Percentiles rank a stretch among this genome's conserved stretches.
These are phyloP conservation scores for Waltiozyma sp. DNA, from an alignment of 1,139 yeast genomes.

Conservation along the genomic window DNA sequence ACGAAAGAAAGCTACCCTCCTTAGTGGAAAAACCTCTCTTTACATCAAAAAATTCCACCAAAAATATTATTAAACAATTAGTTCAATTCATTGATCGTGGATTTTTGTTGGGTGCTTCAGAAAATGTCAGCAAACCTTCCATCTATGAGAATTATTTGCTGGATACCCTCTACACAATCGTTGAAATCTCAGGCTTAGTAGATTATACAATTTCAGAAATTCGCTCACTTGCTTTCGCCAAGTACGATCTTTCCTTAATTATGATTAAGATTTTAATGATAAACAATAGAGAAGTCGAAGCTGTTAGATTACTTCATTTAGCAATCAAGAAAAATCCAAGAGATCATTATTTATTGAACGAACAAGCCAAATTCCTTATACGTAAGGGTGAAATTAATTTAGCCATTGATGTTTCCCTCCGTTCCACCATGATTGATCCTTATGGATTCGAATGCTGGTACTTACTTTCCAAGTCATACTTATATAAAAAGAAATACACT, in stretches of 20 bases:
- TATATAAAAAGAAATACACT: conserved; percentile 56
- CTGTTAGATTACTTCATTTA: conserved; percentile 50
- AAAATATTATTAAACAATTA: conserved; percentile 47
- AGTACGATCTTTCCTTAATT: conserved; percentile 34
- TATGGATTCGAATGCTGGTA: conserved; percentile 84
- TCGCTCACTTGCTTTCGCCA: conserved; percentile 32
- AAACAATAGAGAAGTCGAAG: conserved; percentile 61
- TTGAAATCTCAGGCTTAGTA: conserved; percentile 55
- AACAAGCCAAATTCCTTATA: conserved; percentile 67
- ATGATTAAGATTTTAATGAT: conserved; percentile 41
- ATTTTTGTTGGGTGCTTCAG: conserved; percentile 48
- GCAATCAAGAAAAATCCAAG: conserved; percentile 46
- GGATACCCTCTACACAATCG: conserved; percentile 57
- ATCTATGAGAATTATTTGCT: conserved; percentile 62
- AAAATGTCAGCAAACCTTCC: conserved; percentile 58
- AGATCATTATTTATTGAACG: conserved; percentile 42
- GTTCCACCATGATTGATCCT: conserved; percentile 73
- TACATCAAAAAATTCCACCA: conserved; percentile 35
- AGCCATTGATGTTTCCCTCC: conserved; percentile 63
- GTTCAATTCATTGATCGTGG: conserved; percentile 61
- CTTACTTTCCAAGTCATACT: conserved; percentile 59
- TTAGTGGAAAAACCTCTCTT: conserved; percentile 33
- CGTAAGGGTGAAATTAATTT: conserved; percentile 55
- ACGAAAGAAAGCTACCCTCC: conserved; percentile 50
- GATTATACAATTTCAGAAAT: conserved; percentile 48